phyloP scores from a whole-genome alignment of 805 yeast species.

The Ogataea wickerhamii region DNA sequence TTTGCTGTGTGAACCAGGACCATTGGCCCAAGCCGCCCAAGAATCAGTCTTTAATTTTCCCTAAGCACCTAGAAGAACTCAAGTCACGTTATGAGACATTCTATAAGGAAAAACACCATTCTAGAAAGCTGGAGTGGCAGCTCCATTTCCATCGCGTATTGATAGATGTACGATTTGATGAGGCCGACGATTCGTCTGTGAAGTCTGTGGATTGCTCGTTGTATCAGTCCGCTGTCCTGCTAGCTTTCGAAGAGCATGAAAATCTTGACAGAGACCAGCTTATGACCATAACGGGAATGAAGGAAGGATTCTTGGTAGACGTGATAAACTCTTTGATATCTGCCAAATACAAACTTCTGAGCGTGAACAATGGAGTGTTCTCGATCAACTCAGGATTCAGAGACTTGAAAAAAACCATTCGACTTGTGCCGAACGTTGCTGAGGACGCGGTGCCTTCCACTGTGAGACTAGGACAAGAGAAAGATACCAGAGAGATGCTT shows the following conservation, averaged over 20 bases:
- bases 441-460: conserved; percentile 6
- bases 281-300: conserved; percentile 31
- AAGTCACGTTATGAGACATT: conserved; percentile 11
- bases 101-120: conserved; percentile 6
- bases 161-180: conserved; percentile 32
- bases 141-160: conserved; percentile 40
- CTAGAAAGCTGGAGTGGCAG: conserved; percentile 38
- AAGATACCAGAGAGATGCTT: conserved; percentile 9
- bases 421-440: conserved; percentile 6
- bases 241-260: conserved; percentile 35
- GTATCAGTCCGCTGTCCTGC: conserved; percentile 41
- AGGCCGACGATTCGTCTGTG: conserved; percentile 16
- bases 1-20: conserved; percentile 14
- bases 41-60: conserved; percentile 16
- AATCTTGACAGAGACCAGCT: conserved; percentile 25
- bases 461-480: conserved; percentile 1
- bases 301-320: conserved; percentile 28
- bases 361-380: conserved; percentile 8
- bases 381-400: conserved; percentile 10
- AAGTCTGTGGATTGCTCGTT: conserved; percentile 34
- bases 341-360: conserved; percentile 32
- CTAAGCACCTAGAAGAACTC: conserved; percentile 9
- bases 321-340: conserved; percentile 30
- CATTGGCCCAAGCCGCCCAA: conserved; percentile 25
- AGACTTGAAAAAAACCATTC: conserved; percentile 8